Percentiles rank a stretch among this genome's conserved stretches.
Evolutionary conservation across 306 rosid species (phyloP).

Genomic region (Rosa chinensis): DNA sequence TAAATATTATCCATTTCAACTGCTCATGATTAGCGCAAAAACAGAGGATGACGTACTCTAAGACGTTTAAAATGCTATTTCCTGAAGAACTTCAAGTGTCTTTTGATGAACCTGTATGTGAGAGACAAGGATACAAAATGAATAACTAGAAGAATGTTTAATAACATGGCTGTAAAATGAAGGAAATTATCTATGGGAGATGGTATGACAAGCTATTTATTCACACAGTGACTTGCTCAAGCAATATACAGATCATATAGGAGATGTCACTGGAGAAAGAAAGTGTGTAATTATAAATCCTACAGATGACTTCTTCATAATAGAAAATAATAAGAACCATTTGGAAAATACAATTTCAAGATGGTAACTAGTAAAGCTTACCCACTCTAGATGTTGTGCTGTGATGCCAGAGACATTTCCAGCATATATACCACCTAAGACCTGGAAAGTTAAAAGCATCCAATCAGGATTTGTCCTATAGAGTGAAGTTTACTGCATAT

Average conservation of each 20-base stretch:
- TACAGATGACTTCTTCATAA: background rate
- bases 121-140: slow-evolving; percentile 27
- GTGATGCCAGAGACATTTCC: slow-evolving; percentile 85
- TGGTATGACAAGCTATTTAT: slow-evolving; percentile 7
- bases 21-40: background rate
- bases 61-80: slow-evolving; percentile 63
- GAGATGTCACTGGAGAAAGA: background rate
- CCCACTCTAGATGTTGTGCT: slow-evolving; percentile 97
- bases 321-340: background rate
- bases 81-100: slow-evolving; percentile 81
- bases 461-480: slow-evolving; percentile 13
- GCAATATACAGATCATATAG: background rate
- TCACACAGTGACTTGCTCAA: background rate
- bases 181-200: background rate
- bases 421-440: slow-evolving; percentile 82
- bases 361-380: slow-evolving; percentile 23
- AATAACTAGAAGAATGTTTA: slow-evolving; percentile 6
- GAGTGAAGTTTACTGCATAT: background rate
- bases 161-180: slow-evolving; percentile 13
- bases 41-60: background rate
- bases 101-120: slow-evolving; percentile 79
- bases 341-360: background rate
- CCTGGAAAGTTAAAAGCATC: slow-evolving; percentile 46
- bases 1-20: background rate
- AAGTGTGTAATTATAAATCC: background rate